phyloP scores from a whole-genome alignment of 306 rosid genomes.

The Vigna angularis region DNA sequence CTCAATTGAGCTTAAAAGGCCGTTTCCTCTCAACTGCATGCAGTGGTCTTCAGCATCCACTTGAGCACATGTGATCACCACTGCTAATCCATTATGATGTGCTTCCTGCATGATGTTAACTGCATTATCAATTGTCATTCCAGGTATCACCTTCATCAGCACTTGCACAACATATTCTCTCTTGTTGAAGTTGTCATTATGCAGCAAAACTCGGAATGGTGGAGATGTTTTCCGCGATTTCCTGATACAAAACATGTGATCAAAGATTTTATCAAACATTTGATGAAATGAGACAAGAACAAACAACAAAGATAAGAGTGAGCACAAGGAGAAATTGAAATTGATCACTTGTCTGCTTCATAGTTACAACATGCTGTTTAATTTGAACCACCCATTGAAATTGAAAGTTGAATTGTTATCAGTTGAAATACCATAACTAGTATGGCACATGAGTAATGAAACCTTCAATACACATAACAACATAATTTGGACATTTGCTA shows the following conservation, averaged over 20 bases:
- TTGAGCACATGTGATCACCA: conserved; percentile 86
- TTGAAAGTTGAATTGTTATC: not conserved
- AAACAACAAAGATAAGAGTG: not conserved
- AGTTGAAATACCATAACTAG: not conserved
- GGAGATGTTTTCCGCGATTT: conserved; percentile 78
- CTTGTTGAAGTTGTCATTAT: conserved; percentile 86
- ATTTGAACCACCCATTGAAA: not conserved
- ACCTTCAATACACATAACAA: not conserved
- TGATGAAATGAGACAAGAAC: conserved; percentile 25
- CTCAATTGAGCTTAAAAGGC: conserved; percentile 87
- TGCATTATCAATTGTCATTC: conserved; percentile 90
- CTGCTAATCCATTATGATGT: conserved; percentile 81
- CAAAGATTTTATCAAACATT: conserved; percentile 5
- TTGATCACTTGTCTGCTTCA: not conserved
- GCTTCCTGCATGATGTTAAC: conserved; percentile 98
- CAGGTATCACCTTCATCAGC: conserved; percentile 93
- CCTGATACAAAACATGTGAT: conserved; percentile 52
- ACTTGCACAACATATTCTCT: conserved; percentile 96
- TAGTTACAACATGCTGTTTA: conserved; percentile 1
- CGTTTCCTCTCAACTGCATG: conserved; percentile 92
- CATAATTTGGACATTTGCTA: not conserved
- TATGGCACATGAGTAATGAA: not conserved
- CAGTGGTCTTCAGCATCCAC: conserved; percentile 97
- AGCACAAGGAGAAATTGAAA: not conserved
- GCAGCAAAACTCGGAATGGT: conserved; percentile 84